Percentiles rank a stretch among this genome's conserved stretches.
These are phyloP conservation scores for Dendrobium huoshanense DNA, from an alignment of 106 monocot species.

Conservation along the genomic window DNA sequence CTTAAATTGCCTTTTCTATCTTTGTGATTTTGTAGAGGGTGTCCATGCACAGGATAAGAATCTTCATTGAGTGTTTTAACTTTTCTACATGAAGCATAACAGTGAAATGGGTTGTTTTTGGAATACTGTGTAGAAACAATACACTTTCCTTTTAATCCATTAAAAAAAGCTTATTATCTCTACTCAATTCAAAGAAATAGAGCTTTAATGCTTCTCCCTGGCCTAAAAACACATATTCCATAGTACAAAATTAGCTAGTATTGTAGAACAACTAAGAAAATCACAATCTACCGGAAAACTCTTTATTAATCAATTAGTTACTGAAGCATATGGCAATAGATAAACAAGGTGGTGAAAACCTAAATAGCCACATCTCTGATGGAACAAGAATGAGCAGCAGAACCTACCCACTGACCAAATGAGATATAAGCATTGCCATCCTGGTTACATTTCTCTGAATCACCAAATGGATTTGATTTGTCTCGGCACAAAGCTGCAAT, in stretches of 20 bases:
- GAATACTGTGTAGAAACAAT: background rate
- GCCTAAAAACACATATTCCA: background rate
- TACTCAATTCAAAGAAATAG: background rate
- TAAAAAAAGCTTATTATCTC: background rate
- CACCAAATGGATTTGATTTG: constrained; percentile 68
- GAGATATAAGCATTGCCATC: constrained; percentile 79
- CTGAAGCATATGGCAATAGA: background rate
- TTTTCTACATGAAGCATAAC: no score
- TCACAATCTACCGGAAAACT: background rate
- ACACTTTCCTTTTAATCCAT: background rate
- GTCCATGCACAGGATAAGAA: no score
- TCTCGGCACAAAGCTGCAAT: constrained; percentile 77
- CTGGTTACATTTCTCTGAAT: constrained; percentile 50
- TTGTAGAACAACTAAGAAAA: background rate
- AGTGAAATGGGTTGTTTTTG: background rate
- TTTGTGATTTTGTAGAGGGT: no score
- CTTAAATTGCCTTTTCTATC: no score
- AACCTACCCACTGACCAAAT: constrained; percentile 80
- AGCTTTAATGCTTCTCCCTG: background rate
- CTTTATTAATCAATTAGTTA: background rate
- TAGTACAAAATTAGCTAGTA: background rate
- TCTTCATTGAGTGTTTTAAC: no score
- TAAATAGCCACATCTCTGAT: background rate
- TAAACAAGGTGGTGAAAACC: background rate
- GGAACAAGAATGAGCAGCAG: background rate